Percentiles rank a stretch among this genome's conserved stretches.
Conservation (phyloP, 2,329 filamentous ascomycete species). For the Epichloe festucae region DNA sequence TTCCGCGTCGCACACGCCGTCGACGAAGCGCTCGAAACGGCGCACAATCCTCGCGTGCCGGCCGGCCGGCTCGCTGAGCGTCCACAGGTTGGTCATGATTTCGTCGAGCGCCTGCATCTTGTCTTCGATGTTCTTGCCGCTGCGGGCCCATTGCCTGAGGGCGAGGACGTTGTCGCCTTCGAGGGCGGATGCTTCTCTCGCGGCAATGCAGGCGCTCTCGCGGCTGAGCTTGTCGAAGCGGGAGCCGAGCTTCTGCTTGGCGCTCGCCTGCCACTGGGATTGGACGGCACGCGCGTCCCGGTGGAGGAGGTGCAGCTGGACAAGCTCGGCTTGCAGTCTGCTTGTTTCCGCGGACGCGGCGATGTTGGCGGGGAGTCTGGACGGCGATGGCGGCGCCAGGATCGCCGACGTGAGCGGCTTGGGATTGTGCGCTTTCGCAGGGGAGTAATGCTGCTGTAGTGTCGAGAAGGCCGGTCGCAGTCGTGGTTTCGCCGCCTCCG, state of each 20-base stretch:
- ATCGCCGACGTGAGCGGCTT: conserved; percentile 48
- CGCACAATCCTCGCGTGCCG: conserved; percentile 41
- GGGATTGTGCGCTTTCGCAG: conserved; percentile 45
- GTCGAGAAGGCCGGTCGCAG: conserved; percentile 46
- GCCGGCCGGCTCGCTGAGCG: conserved; percentile 40
- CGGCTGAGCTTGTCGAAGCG: conserved; percentile 30
- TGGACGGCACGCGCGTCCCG: conserved; percentile 33
- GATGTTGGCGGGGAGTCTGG: conserved; percentile 47
- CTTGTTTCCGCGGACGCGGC: conserved; percentile 44
- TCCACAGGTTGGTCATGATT: conserved; percentile 44
- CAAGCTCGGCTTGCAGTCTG: conserved; percentile 48
- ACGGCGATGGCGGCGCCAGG: conserved; percentile 47
- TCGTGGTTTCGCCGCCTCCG: conserved; percentile 13
- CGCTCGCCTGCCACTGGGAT: conserved; percentile 42
- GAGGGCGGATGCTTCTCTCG: conserved; percentile 27
- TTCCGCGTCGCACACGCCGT: conserved; percentile 32
- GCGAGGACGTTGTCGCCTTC: conserved; percentile 39
- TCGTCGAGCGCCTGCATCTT: conserved; percentile 45
- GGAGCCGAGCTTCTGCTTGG: conserved; percentile 31
- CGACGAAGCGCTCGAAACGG: conserved; percentile 48
- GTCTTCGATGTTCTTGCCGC: conserved; percentile 32
- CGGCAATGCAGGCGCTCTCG: conserved; percentile 21
- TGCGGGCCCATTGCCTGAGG: conserved; percentile 35
- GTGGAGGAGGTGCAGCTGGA: conserved; percentile 54
- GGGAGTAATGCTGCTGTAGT: conserved; percentile 55